A percentile compares a stretch with the other conserved stretches of the same genome.
These are phyloP conservation scores for Cercospora canescens DNA, from an alignment of 2,329 filamentous ascomycete genomes.

Conservation along the genomic window DNA sequence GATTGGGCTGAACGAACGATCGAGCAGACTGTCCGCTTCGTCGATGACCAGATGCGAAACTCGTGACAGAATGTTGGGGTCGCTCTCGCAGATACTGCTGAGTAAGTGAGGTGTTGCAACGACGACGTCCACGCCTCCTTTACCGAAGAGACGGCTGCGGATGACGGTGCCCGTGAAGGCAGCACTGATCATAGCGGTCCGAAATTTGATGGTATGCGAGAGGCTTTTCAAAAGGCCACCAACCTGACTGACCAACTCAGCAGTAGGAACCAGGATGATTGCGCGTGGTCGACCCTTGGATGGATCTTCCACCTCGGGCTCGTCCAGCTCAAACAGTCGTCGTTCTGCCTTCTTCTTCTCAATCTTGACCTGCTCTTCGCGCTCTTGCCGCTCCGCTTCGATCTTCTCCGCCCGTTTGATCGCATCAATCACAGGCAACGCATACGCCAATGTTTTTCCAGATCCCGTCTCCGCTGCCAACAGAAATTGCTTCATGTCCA, in stretches of 20 bases:
- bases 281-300: conserved; percentile 77
- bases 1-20: conserved; percentile 84
- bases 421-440: conserved; percentile 80
- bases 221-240: conserved; percentile 77
- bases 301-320: conserved; percentile 61
- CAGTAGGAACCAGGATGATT: conserved; percentile 85
- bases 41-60: conserved; percentile 88
- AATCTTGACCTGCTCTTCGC: conserved; percentile 29
- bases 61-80: conserved; percentile 89
- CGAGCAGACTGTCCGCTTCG: conserved; percentile 93
- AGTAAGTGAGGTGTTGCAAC: conserved; percentile 88
- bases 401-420: conserved; percentile 70
- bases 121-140: conserved; percentile 78
- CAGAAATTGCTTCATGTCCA: conserved; percentile 65
- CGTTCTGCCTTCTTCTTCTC: conserved; percentile 38
- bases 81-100: conserved; percentile 80
- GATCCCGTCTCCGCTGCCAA: conserved; percentile 95
- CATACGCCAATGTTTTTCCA: conserved; percentile 92
- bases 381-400: conserved; percentile 49
- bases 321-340: conserved; percentile 57
- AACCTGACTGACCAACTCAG: conserved; percentile 89
- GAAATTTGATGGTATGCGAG: conserved; percentile 84
- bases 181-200: conserved; percentile 78
- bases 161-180: conserved; percentile 76
- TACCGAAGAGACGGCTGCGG: conserved; percentile 78